These are phyloP conservation scores for Echeveria elegans DNA, from an alignment of 164 flowering plant genomes.

Conservation along the genomic window DNA sequence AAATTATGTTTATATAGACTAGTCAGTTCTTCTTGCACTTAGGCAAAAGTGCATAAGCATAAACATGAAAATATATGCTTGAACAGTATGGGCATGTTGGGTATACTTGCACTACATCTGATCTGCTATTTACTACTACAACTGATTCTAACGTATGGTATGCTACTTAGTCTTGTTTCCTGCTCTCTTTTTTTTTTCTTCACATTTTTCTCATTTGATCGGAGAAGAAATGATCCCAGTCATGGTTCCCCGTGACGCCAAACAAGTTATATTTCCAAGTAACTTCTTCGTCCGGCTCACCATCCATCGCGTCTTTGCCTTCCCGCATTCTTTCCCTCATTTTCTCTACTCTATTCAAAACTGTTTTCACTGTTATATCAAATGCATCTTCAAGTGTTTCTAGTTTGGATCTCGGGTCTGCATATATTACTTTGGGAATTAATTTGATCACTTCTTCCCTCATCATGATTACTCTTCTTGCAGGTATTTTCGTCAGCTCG, in stretches of 20 bases:
- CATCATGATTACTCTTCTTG: conserved; percentile 30
- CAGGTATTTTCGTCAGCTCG: conserved; percentile 25
- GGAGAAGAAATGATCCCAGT: conserved; percentile 58
- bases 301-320: conserved; percentile 14
- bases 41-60: too few species aligned
- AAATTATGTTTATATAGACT: too few species aligned
- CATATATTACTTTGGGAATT: conserved; percentile 56
- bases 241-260: conserved; percentile 37
- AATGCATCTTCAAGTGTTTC: conserved; percentile 59
- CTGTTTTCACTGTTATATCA: conserved; percentile 47
- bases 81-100: too few species aligned
- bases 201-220: neutral
- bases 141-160: neutral
- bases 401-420: conserved; percentile 43
- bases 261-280: conserved; percentile 54
- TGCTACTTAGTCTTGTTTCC: conserved; percentile 5
- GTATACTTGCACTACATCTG: neutral
- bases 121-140: neutral
- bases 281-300: conserved; percentile 21
- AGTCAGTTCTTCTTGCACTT: too few species aligned
- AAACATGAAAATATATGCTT: too few species aligned
- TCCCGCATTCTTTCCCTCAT: conserved; percentile 24
- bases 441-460: conserved; percentile 49
- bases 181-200: too few species aligned
- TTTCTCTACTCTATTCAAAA: conserved; percentile 39